A percentile compares a stretch with the other conserved stretches of the same genome.
phyloP scores from a whole-genome alignment of 495 filamentous ascomycete species.

The Penicillium samsonianum region DNA sequence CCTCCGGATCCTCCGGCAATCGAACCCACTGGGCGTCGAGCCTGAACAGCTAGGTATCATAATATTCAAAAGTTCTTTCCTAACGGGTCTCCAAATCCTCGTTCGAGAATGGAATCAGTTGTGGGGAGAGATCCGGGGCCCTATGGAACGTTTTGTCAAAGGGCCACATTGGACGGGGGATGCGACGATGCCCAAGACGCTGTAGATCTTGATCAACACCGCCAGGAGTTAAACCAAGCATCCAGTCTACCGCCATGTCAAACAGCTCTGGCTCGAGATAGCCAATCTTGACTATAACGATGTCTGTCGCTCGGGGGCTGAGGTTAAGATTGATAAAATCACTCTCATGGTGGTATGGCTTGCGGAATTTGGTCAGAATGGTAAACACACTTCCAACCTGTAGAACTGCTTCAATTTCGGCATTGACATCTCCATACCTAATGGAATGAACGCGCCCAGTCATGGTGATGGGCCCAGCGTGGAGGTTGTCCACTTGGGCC shows the following conservation, averaged over 20 bases:
- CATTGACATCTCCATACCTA: constrained; percentile 53
- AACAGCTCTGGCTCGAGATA: constrained; percentile 60
- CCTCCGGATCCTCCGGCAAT: too few species aligned
- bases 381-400: constrained; percentile 55
- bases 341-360: constrained; percentile 57
- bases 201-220: constrained; percentile 57
- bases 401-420: constrained; percentile 52
- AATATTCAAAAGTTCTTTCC: neutral
- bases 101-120: constrained; percentile 47
- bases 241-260: constrained; percentile 57
- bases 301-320: constrained; percentile 45
- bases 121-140: constrained; percentile 41
- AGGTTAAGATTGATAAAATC: constrained; percentile 57
- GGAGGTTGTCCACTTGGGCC: constrained; percentile 54
- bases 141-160: constrained; percentile 46
- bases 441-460: constrained; percentile 56
- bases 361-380: constrained; percentile 57
- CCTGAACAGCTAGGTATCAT: too few species aligned
- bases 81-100: constrained; percentile 14
- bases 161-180: constrained; percentile 57
- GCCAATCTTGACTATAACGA: constrained; percentile 62
- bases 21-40: too few species aligned
- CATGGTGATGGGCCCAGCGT: constrained; percentile 54
- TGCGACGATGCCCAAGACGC: constrained; percentile 50
- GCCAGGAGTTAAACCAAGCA: constrained; percentile 55